Evolutionary conservation across 140 eudicot genomes (phyloP).

Genomic region (Flaveria floridana): DNA sequence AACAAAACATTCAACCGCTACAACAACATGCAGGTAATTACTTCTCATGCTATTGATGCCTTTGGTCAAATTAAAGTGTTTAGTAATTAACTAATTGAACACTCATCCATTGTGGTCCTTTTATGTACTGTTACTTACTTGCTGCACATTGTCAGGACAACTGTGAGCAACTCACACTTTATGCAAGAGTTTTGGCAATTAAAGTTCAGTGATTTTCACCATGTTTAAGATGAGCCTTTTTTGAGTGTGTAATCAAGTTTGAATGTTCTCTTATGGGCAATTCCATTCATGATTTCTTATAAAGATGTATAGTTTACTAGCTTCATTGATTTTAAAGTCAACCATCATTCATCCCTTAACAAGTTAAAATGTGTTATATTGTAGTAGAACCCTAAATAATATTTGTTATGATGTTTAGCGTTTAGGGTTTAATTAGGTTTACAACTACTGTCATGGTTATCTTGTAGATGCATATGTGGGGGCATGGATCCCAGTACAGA

Average conservation of each 20-base stretch:
- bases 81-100: neutral
- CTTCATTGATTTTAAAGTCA: neutral
- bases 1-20: slow-evolving; percentile 62
- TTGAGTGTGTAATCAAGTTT: neutral
- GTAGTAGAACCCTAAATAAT: slow-evolving; percentile 19
- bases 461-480: slow-evolving; percentile 90
- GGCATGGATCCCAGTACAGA: slow-evolving; percentile 81
- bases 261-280: too few relatives aligned
- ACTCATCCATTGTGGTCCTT: slow-evolving; percentile 2
- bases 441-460: neutral
- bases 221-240: neutral
- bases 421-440: neutral
- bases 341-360: neutral
- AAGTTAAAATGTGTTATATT: neutral
- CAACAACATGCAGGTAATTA: slow-evolving; percentile 78
- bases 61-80: neutral
- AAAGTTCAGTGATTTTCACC: neutral
- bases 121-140: neutral
- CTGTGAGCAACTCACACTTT: neutral
- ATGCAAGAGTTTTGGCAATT: neutral
- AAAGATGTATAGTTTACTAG: neutral
- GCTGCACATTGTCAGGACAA: slow-evolving; percentile 11
- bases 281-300: neutral
- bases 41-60: neutral
- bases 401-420: neutral